Evolutionary conservation across 108 stramenopile species (phyloP).

Genomic region (Nannochloropsis salina): DNA sequence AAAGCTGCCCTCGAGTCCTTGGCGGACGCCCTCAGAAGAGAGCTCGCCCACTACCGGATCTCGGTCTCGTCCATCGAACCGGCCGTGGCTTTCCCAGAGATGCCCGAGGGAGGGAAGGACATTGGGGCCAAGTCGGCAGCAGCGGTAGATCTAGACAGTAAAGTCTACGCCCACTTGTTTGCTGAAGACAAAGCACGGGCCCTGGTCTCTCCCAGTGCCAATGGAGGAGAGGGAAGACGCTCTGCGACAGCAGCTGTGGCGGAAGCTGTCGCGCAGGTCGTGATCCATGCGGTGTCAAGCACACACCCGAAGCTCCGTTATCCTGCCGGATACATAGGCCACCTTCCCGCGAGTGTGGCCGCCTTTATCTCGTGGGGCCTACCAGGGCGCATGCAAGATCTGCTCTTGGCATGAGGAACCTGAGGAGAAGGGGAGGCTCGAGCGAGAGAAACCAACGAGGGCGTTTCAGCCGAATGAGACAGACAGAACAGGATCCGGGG

Average conservation of each 20-base stretch:
- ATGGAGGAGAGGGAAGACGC: neutral
- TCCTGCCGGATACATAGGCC: neutral
- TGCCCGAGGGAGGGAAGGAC: neutral
- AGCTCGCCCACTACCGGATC: neutral
- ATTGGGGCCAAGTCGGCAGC: neutral
- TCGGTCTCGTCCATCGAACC: conserved; percentile 22
- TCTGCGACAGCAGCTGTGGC: neutral
- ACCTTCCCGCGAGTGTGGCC: neutral
- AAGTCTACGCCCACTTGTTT: conserved; percentile 11
- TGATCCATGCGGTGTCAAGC: neutral
- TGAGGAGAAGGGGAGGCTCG: neutral
- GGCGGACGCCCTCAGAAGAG: neutral
- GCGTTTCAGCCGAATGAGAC: too few species aligned
- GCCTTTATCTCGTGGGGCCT: conserved; percentile 8
- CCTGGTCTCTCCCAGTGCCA: neutral
- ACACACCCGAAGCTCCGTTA: conserved; percentile 5
- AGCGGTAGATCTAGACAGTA: too few species aligned
- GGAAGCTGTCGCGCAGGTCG: neutral
- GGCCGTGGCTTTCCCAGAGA: neutral
- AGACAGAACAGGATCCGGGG: too few species aligned
- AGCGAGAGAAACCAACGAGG: too few species aligned
- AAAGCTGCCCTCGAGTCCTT: neutral
- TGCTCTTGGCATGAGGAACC: neutral
- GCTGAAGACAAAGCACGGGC: neutral
- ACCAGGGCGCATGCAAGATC: neutral